Percentiles rank a stretch among this genome's conserved stretches.
Evolutionary conservation across 345 rosid genomes (phyloP).

Genomic region (Aquilaria malaccensis): DNA sequence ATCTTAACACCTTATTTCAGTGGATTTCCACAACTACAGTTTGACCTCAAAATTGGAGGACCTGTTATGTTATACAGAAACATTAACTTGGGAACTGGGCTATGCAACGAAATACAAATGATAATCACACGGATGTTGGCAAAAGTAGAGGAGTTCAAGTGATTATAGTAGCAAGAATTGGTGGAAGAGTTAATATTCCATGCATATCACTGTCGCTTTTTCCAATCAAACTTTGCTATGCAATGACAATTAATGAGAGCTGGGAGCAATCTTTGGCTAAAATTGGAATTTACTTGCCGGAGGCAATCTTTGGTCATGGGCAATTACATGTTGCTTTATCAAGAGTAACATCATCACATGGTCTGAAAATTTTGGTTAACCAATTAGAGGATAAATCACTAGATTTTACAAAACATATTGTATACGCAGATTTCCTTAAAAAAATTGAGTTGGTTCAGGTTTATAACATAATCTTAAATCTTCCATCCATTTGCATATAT

Average conservation of each 20-base stretch:
- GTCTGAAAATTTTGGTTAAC: no score
- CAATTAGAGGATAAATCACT: no score
- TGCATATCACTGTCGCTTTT: neutral
- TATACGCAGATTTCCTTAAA: no score
- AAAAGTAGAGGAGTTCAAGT: neutral
- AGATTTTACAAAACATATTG: no score
- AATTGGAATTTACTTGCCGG: slow-evolving; percentile 1
- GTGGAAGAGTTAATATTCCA: neutral
- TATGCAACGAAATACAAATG: neutral
- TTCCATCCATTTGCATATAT: no score
- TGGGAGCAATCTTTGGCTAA: neutral
- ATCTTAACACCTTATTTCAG: neutral
- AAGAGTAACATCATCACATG: neutral
- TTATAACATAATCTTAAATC: no score
- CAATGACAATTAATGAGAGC: slow-evolving; percentile 6
- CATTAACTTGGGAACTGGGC: neutral
- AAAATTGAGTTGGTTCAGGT: no score
- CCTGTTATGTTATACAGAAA: neutral
- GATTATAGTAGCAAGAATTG: no score
- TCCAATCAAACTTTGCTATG: neutral
- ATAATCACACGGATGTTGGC: neutral
- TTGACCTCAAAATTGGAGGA: neutral
- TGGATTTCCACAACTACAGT: neutral
- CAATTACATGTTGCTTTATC: neutral
- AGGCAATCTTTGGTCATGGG: neutral